Evolutionary conservation across 306 rosid species (phyloP).

Genomic region (Sophora flavescens): DNA sequence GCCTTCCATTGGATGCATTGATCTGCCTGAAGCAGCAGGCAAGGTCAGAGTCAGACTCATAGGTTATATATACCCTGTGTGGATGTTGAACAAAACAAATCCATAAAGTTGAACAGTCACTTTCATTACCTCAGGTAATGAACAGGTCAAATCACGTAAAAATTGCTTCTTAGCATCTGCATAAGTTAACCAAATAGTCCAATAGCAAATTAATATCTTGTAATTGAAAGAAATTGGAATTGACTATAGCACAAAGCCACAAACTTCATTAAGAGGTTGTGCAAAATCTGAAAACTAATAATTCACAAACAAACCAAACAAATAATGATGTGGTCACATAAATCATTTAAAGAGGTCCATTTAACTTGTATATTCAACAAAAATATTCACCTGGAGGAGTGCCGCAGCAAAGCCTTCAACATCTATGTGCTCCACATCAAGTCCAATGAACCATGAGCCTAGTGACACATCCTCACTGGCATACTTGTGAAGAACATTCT

Average conservation of each 20-base stretch:
- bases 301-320: conserved; percentile 10
- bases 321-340: conserved; percentile 21
- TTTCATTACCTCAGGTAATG: conserved; percentile 80
- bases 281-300: background rate
- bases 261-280: no score
- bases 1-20: conserved; percentile 94
- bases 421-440: conserved; percentile 89
- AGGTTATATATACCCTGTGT: no score
- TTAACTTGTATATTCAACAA: background rate
- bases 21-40: conserved; percentile 53
- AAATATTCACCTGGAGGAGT: conserved; percentile 87
- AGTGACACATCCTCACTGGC: conserved; percentile 97
- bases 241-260: no score
- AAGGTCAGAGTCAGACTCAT: no score
- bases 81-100: background rate
- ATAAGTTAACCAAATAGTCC: conserved; percentile 47
- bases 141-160: conserved; percentile 94
- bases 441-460: conserved; percentile 98
- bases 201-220: conserved; percentile 23
- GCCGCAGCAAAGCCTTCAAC: conserved; percentile 94
- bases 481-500: conserved; percentile 94
- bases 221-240: conserved; percentile 3
- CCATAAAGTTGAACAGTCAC: conserved; percentile 25
- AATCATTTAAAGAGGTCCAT: background rate
- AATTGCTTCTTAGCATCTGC: conserved; percentile 94